Conservation (phyloP, 2,329 filamentous ascomycete species). For the Cordyceps sp. region DNA sequence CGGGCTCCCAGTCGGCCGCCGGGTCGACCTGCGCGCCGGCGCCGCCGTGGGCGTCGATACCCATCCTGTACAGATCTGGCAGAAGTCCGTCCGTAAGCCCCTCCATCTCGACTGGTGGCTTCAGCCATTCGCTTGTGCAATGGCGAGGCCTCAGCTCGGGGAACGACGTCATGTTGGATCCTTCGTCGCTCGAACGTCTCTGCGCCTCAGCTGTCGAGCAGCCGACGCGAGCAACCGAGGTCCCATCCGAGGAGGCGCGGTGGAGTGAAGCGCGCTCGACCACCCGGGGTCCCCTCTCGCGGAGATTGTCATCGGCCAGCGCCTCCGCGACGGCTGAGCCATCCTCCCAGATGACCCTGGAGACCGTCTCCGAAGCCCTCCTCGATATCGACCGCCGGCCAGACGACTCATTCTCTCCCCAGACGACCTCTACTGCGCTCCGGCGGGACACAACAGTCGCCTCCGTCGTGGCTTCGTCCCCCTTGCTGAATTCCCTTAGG, state of each 20-base stretch:
- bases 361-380: background rate
- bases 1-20: no score
- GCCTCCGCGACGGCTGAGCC: background rate
- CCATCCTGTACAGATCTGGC: conserved; percentile 11
- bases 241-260: no score
- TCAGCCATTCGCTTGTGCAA: conserved; percentile 16
- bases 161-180: conserved; percentile 17
- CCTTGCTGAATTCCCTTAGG: conserved; percentile 6
- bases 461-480: conserved; percentile 7
- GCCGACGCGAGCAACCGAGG: background rate
- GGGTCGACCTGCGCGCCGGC: conserved; percentile 3
- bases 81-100: conserved; percentile 2
- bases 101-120: conserved; percentile 7
- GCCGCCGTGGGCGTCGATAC: conserved; percentile 14
- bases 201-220: background rate
- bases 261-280: no score
- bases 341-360: background rate
- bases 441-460: conserved; percentile 13
- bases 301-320: background rate
- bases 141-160: conserved; percentile 14
- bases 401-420: conserved; percentile 5
- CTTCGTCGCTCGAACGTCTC: conserved; percentile 1
- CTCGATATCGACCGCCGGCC: background rate
- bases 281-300: no score
- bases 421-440: conserved; percentile 14